A percentile compares a stretch with the other conserved stretches of the same genome.
Conservation (phyloP, 2,329 filamentous ascomycete genomes). For the Sphaerulina musiva region DNA sequence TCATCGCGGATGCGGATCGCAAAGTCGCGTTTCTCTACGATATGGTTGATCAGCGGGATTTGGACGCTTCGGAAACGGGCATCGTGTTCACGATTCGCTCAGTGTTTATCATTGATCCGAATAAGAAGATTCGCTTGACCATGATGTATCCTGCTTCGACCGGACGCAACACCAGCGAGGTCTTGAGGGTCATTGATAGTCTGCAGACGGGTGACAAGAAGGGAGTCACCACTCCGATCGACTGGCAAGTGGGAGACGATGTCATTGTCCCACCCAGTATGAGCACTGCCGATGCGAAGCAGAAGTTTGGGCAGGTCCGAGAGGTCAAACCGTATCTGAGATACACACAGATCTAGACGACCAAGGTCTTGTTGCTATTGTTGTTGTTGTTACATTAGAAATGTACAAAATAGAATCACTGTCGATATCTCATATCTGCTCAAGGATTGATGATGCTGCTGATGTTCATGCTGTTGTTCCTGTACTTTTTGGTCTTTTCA, state of each 20-base stretch:
- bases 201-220: conserved; percentile 71
- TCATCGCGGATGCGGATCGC: conserved; percentile 47
- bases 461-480: conserved; percentile 4
- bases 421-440: not conserved
- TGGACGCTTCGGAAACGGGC: conserved; percentile 34
- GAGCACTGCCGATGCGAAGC: conserved; percentile 76
- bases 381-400: conserved; percentile 1
- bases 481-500: conserved; percentile 4
- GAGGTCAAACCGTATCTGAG: conserved; percentile 63
- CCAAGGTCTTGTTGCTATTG: not conserved
- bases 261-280: conserved; percentile 84
- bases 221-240: conserved; percentile 62
- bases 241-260: conserved; percentile 83
- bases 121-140: conserved; percentile 87
- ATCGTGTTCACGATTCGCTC: conserved; percentile 91
- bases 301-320: conserved; percentile 70
- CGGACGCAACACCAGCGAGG: conserved; percentile 56
- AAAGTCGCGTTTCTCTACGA: conserved; percentile 46
- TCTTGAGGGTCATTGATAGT: conserved; percentile 53
- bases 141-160: conserved; percentile 89
- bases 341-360: conserved; percentile 50
- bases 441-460: not conserved
- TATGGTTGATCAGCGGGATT: conserved; percentile 38
- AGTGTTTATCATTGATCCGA: conserved; percentile 90
- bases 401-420: not conserved